Base-by-base conservation (phyloP, 2,329 filamentous ascomycete genomes). In the Xylariaceae sp. region DNA sequence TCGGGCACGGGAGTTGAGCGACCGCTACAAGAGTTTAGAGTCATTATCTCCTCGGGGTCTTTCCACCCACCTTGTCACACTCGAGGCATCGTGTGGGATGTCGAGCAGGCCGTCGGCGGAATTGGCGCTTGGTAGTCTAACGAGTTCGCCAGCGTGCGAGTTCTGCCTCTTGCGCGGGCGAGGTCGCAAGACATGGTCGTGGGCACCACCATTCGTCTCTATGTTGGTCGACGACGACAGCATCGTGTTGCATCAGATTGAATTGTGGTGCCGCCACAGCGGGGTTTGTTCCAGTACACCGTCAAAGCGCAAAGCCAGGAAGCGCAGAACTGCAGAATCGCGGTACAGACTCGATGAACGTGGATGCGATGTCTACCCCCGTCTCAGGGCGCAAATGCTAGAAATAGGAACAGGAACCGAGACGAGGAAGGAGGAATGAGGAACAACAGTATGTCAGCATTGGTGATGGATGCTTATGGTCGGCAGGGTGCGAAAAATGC, bases 1-100 rank as follows among this genome's bases (percentile, higher is more conserved):
- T 86, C 80, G 50, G 92, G 85, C 45, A 96, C 73, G 41, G 92
- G 91, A 3, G 92, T 96, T 13, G 89, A 91, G 54, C 83, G 82
- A 55, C 90, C 89, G 72, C 90, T 95, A 62, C 36, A 40, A 43
- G 13, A 49, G 53, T 53, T 43, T 44, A 50, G 30, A 36, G 44
- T 3, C 6, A 3, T 56, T 53, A 58, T 54, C 55, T 12, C 7
- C 2, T 9, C 22, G 18, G 10, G 9, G 12, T n/a, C 22, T 43
- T 10, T 13, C 21, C 34, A 19, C 64, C 56, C 66, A 76, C 78
- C 77, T 80, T 39, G 76, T 78, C 65, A 72, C 61, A 34, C 69
- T 72, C 37, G 76, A 79, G 7, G 64, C 65, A 30, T 71, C 74
- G 34, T 72, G 71, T 10, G 63, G 62, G 2, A 63, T 51, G 2